Conservation (phyloP, 805 yeast genomes). For the Metschnikowia drakensbergensis region DNA sequence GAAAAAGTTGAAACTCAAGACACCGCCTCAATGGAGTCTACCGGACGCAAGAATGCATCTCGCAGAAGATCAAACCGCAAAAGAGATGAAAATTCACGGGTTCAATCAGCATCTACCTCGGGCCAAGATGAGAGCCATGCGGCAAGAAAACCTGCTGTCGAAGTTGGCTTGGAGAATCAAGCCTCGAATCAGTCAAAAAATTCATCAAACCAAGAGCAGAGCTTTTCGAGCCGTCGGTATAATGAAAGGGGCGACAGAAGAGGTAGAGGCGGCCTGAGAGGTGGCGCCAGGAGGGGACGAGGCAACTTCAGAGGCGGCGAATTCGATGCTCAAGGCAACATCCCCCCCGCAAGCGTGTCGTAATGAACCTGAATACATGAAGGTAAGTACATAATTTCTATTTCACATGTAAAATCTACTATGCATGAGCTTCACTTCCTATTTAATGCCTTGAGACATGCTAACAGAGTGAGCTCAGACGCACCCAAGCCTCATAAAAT, state of each 20-base stretch:
- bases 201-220: not conserved
- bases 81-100: not conserved
- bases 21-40: not conserved
- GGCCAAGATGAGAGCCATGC: not conserved
- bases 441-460: not conserved
- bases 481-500: slow-evolving; percentile 37
- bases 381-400: not conserved
- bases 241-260: slow-evolving; percentile 18
- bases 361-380: not conserved
- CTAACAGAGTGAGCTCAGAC: not conserved
- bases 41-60: not conserved
- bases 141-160: not conserved
- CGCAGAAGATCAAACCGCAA: slow-evolving; percentile 1
- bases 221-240: not conserved
- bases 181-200: not conserved
- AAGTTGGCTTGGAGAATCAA: not conserved
- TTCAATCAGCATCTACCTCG: not conserved
- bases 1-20: not conserved
- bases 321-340: not conserved
- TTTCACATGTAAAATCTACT: not conserved
- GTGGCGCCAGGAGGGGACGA: slow-evolving; percentile 7
- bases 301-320: not conserved
- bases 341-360: not conserved
- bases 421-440: not conserved
- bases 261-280: slow-evolving; percentile 11